Base-by-base conservation (phyloP, 768 basidiomycete genomes). In the Amylocystis lapponica region DNA sequence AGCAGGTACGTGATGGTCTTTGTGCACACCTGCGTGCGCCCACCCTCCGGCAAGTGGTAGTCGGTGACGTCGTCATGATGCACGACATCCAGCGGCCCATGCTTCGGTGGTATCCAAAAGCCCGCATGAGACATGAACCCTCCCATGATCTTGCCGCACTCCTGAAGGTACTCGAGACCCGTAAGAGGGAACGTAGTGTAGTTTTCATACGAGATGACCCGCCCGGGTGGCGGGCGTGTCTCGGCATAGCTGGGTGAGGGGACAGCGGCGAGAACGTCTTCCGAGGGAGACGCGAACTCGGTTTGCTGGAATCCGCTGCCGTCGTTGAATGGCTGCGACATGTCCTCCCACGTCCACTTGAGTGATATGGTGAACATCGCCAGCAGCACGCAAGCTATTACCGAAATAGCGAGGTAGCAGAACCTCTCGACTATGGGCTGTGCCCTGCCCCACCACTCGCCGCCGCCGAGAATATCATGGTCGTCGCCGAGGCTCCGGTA, bases 1-100 rank as follows among this genome's bases (percentile, higher is more conserved):
- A 86, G 62, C 74, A 83, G 71, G 53, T 86, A 86, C 2, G 83
- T 86, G 50, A 86, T 75, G 0, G 79, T 81, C 46, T 72, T 79
- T n/a, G 58, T 63, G 61, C 83, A 86, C 9, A 58, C 47, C n/a
- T 36, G 43, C 13, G 51, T 55, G 4, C 21, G 40, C 29, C 49
- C 45, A 26, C 51, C 58, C 36, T 59, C 61, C 8, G 60, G 52
- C 10, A 54, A 36, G 19, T 56, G 54, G 38, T 58, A 53, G 23
- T 51, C 31, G 11, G 53, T 42, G n/a, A 49, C 50, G 36, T 56
- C 45, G 43, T 59, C 55, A 30, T 57, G 57, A 39, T 66, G 63
- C 3, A 47, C 25, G 12, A 64, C 63, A 30, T 70, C 68, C 32
- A 52, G 49, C 4, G 53, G 36, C 10, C 59, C 61, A 26, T 43